Base-by-base conservation (phyloP, 805 yeast species). In the Priceomyces medius region DNA sequence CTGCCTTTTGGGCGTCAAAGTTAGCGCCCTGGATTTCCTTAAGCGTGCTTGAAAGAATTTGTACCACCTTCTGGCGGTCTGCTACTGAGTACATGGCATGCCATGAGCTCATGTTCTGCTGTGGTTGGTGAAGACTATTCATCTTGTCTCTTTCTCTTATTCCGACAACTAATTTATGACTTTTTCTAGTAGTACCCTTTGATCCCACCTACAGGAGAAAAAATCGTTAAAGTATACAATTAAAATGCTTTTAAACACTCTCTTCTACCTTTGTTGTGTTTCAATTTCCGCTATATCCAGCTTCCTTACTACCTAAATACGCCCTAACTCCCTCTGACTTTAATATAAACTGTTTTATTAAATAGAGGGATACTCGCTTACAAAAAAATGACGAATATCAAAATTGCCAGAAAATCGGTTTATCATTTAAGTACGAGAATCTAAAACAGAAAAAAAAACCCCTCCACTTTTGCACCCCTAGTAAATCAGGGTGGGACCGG, bases 51-150 rank as follows among this genome's bases (percentile, higher is more conserved):
- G 66, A 53, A 14, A 70, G 57, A 26, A 68, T 57, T 43, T 64
- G 69, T 13, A 70, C 67, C 27, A 68, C 68, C 42, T 63, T 65
- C 42, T 68, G 74, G 17, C 76, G 58, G 49, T 70, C 74, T 4
- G 50, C 44, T 17, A 47, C 53, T 9, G 61, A 47, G 41, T 57
- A 58, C 52, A 56, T 43, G 13, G 55, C 47, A 43, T 56, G 62
- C 62, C 62, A 59, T n/a, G 58, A 38, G 27, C 41, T 48, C 41
- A 41, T 40, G 28, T 33, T 38, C 14, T 35, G 39, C 20, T 21
- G 47, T 20, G 36, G 39, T 28, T 44, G 47, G 4, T 35, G 38
- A 8, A 46, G 27, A 17, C 38, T 41, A 31, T 45, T 45, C 49
- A 46, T 46, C 26, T 20, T 7, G 16, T 4, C 33, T 18, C 33